Base-by-base conservation (phyloP, 768 basidiomycete species). In the Pleurotus citrinopileatus region DNA sequence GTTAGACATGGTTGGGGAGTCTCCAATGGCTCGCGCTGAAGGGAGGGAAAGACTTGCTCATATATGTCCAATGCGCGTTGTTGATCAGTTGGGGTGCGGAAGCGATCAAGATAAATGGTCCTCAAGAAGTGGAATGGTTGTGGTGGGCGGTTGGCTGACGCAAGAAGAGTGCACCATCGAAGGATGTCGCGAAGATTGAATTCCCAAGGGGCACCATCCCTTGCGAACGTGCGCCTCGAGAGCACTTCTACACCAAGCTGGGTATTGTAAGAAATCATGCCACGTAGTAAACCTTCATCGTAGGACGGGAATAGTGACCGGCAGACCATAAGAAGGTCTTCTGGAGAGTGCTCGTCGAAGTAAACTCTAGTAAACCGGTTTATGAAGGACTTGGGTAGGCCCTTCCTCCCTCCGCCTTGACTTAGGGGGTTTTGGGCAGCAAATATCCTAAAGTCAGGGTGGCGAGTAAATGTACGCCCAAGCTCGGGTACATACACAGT, bases 311-410 rank as follows among this genome's bases (percentile, higher is more conserved):
- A 91, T 19, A 92, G 76, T 50, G 85, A 80, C 28, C 76, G 80
- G 61, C 89, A 95, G 55, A 98, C 87, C 19, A 86, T 70, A 40
- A 86, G 74, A 51, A 97, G 75, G 68, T 99, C 97, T 27, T 79
- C 70, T 0, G 86, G 67, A 1, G 85, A 81, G 32, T 98, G 81
- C 60, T 96, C 91, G 61, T 94, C 86, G 42, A 98, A 73, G 64
- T 94, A 94, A 36, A 98, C 97, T 67, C 94, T 95, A n/a, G 93
- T 98, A 72, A 99, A 99, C 13, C 97, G 87, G 68, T 99, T 97
- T 52, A 98, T 77, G 71, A 97, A 99, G 0, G 97, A 98, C 65
- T 92, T 96, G 0, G 97, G 97, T 4, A 99, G 79, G 17, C 97
- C 97, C 69, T 99, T 99, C 32, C 97, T 84, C 13, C 96, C 95